Percentiles rank a stretch among this genome's conserved stretches.
These are phyloP conservation scores for Afroboletus lepidellus DNA, from an alignment of 1,284 basidiomycete species.

Conservation along the genomic window DNA sequence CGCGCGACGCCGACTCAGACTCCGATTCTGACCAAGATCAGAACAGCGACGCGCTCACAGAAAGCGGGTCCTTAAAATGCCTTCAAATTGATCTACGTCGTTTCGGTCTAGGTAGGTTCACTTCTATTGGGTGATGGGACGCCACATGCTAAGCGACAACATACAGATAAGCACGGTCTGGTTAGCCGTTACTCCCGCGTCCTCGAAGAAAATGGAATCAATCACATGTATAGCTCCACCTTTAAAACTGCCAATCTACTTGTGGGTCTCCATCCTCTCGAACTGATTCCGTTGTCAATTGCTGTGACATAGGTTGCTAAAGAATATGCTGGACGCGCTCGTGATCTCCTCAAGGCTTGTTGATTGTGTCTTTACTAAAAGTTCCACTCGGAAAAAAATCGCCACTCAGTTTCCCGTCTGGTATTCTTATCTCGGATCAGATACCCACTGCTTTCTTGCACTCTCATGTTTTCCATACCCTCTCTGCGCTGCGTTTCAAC, in stretches of 20 bases:
- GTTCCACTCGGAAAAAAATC: background rate
- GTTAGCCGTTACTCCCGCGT: slow-evolving; percentile 75
- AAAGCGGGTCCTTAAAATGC: slow-evolving; percentile 50
- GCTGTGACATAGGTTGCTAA: slow-evolving; percentile 26
- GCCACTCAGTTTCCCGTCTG: background rate
- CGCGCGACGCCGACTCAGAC: slow-evolving; percentile 31
- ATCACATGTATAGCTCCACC: slow-evolving; percentile 84
- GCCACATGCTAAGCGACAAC: background rate
- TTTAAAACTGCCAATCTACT: slow-evolving; percentile 82
- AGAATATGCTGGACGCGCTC: slow-evolving; percentile 28
- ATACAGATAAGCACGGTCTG: slow-evolving; percentile 68
- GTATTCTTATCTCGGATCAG: slow-evolving; percentile 13
- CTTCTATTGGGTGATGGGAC: background rate
- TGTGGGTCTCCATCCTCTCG: slow-evolving; percentile 39
- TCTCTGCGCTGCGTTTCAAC: background rate
- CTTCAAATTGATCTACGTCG: slow-evolving; percentile 68
- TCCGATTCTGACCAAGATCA: slow-evolving; percentile 38
- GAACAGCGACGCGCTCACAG: slow-evolving; percentile 29
- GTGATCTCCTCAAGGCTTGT: slow-evolving; percentile 32
- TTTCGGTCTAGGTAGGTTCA: slow-evolving; percentile 61
- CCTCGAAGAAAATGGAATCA: slow-evolving; percentile 67
- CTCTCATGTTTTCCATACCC: background rate
- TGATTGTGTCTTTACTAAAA: slow-evolving; percentile 16
- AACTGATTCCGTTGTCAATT: slow-evolving; percentile 4
- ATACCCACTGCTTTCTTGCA: slow-evolving; percentile 20